These are phyloP conservation scores for Teunomyces tritomae DNA, from an alignment of 805 yeast genomes.

Conservation along the genomic window DNA sequence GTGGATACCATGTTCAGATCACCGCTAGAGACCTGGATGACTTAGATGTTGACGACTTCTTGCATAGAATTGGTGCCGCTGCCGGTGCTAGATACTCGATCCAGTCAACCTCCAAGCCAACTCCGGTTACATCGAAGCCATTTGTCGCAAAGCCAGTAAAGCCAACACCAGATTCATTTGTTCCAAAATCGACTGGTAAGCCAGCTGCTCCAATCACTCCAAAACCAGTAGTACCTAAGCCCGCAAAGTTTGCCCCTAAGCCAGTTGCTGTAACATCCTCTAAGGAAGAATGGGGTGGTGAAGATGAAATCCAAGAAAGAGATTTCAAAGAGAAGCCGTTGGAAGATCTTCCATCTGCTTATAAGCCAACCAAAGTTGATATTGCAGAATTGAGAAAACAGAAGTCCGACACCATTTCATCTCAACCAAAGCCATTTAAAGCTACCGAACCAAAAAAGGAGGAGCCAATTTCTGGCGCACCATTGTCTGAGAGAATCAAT, in stretches of 20 bases:
- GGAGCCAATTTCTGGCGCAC: slow-evolving; percentile 17
- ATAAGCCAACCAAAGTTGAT: slow-evolving; percentile 63
- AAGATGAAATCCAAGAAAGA: slow-evolving; percentile 53
- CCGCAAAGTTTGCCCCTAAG: slow-evolving; percentile 31
- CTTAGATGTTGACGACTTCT: slow-evolving; percentile 71
- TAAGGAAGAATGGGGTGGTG: slow-evolving; percentile 66
- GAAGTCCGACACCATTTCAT: slow-evolving; percentile 44
- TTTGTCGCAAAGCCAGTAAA: slow-evolving; percentile 26
- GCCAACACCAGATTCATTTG: slow-evolving; percentile 24
- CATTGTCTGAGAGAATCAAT: slow-evolving; percentile 44
- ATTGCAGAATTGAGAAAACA: slow-evolving; percentile 52
- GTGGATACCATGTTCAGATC: slow-evolving; percentile 91
- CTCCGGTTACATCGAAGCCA: slow-evolving; percentile 24
- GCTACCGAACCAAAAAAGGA: slow-evolving; percentile 19
- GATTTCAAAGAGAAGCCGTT: slow-evolving; percentile 51
- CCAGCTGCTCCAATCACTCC: slow-evolving; percentile 19
- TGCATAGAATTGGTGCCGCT: slow-evolving; percentile 78
- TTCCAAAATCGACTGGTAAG: slow-evolving; percentile 39
- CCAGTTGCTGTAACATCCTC: slow-evolving; percentile 22
- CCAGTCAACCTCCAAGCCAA: slow-evolving; percentile 29
- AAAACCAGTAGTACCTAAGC: slow-evolving; percentile 14
- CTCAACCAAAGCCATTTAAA: slow-evolving; percentile 32
- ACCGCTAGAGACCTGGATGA: slow-evolving; percentile 96
- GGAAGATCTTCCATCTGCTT: slow-evolving; percentile 57
- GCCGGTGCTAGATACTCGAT: slow-evolving; percentile 93